Conservation (phyloP, 2,329 filamentous ascomycete genomes). For the Arthrobotrys pseudoclavata region DNA sequence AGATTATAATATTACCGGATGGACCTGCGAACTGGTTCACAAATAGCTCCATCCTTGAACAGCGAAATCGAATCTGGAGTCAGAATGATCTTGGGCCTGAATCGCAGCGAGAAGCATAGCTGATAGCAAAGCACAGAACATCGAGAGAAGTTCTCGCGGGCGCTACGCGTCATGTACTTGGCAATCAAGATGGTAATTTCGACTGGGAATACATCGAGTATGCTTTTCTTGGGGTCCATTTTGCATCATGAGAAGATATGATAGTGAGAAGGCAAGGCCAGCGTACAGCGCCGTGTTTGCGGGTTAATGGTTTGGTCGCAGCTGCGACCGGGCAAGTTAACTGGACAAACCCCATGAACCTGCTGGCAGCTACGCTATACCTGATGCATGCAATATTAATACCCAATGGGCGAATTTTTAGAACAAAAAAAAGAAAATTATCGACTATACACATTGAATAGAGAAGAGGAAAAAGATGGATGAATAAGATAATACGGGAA, state of each 20-base stretch:
- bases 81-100: slow-evolving; percentile 1
- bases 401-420: too few species aligned
- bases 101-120: slow-evolving; percentile 3
- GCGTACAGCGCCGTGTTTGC: neutral
- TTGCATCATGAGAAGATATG: neutral
- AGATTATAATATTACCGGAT: slow-evolving; percentile 5
- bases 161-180: neutral
- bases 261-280: neutral
- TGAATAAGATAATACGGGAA: neutral
- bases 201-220: slow-evolving; percentile 16
- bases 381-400: neutral
- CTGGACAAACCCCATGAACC: neutral
- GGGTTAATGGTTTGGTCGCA: neutral
- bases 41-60: slow-evolving; percentile 5
- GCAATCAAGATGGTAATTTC: slow-evolving; percentile 16
- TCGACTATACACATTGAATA: neutral
- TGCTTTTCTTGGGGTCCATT: neutral
- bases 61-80: slow-evolving; percentile 21
- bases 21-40: slow-evolving; percentile 17
- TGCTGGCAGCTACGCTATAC: neutral
- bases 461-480: neutral
- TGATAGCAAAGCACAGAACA: slow-evolving; percentile 19
- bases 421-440: neutral
- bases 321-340: neutral
- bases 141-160: slow-evolving; percentile 18